Evolutionary conservation across 345 rosid species (phyloP).

Genomic region (Sisymbrium irio): DNA sequence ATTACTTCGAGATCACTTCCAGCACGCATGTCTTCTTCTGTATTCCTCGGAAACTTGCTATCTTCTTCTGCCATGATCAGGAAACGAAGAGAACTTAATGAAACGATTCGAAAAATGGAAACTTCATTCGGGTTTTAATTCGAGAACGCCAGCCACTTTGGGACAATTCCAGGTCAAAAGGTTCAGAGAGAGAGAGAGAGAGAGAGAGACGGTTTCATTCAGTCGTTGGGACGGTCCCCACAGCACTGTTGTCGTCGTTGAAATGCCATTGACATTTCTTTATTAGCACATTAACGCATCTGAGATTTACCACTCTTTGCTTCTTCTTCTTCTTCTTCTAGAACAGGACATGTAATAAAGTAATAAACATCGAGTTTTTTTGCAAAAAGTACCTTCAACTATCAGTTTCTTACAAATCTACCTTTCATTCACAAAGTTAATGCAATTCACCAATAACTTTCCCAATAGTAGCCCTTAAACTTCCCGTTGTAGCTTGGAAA

Average conservation of each 20-base stretch:
- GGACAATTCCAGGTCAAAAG: conserved; percentile 9
- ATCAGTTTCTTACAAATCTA: neutral
- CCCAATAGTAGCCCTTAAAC: too few species aligned
- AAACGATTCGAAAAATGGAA: neutral
- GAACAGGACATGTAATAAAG: neutral
- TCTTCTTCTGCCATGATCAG: conserved; percentile 21
- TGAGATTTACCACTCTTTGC: neutral
- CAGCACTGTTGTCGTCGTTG: conserved; percentile 11
- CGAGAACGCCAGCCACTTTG: neutral
- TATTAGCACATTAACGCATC: neutral
- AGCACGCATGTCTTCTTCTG: neutral
- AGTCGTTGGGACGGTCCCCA: conserved; percentile 18
- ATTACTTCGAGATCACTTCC: conserved; percentile 1
- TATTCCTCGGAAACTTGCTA: neutral
- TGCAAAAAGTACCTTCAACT: neutral
- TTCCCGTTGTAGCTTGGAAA: too few species aligned
- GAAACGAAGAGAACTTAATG: neutral
- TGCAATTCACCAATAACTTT: too few species aligned
- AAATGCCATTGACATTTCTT: conserved; percentile 31
- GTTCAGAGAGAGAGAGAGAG: neutral
- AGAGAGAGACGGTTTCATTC: conserved; percentile 6
- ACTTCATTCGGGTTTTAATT: neutral
- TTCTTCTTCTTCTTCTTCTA: conserved; percentile 5
- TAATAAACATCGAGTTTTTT: neutral
- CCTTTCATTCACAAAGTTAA: neutral